Evolutionary conservation across 2,329 filamentous ascomycete species (phyloP).

Genomic region (Pseudogymnoascus sp.): DNA sequence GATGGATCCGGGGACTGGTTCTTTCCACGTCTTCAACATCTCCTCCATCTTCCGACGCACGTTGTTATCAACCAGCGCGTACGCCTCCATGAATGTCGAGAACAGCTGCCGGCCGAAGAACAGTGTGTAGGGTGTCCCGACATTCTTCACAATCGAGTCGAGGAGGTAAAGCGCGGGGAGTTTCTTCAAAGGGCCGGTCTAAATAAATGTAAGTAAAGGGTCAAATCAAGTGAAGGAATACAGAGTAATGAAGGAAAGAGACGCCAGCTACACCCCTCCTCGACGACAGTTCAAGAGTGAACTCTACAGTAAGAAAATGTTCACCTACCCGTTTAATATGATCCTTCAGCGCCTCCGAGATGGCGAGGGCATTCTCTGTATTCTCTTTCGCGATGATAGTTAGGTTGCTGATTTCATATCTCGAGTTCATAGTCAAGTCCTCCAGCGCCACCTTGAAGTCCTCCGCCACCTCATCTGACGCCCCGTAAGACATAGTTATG

Average conservation of each 20-base stretch:
- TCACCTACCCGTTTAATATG: slow-evolving; percentile 86
- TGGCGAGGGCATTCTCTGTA: slow-evolving; percentile 88
- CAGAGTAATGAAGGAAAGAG: slow-evolving; percentile 11
- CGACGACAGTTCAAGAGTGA: slow-evolving; percentile 7
- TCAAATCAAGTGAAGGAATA: slow-evolving; percentile 22
- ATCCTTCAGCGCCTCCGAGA: slow-evolving; percentile 80
- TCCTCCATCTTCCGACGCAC: slow-evolving; percentile 90
- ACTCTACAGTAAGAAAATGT: slow-evolving; percentile 15
- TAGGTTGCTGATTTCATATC: slow-evolving; percentile 93
- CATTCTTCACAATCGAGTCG: slow-evolving; percentile 97
- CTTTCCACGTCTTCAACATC: slow-evolving; percentile 97
- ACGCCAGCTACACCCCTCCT: slow-evolving; percentile 18
- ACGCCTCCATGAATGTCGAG: slow-evolving; percentile 93
- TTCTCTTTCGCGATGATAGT: slow-evolving; percentile 97
- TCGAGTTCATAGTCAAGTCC: slow-evolving; percentile 82
- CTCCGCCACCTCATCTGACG: slow-evolving; percentile 76
- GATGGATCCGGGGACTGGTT: slow-evolving; percentile 86
- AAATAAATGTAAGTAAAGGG: slow-evolving; percentile 32
- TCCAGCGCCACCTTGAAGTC: slow-evolving; percentile 91
- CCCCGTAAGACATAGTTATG: slow-evolving; percentile 54
- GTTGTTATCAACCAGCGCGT: slow-evolving; percentile 73
- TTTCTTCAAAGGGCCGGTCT: slow-evolving; percentile 85
- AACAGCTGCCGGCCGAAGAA: slow-evolving; percentile 90
- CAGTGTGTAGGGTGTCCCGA: slow-evolving; percentile 92
- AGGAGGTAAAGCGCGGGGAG: slow-evolving; percentile 94